These are phyloP conservation scores for Tulasnella sp. DNA, from an alignment of 768 basidiomycete genomes.

Conservation along the genomic window DNA sequence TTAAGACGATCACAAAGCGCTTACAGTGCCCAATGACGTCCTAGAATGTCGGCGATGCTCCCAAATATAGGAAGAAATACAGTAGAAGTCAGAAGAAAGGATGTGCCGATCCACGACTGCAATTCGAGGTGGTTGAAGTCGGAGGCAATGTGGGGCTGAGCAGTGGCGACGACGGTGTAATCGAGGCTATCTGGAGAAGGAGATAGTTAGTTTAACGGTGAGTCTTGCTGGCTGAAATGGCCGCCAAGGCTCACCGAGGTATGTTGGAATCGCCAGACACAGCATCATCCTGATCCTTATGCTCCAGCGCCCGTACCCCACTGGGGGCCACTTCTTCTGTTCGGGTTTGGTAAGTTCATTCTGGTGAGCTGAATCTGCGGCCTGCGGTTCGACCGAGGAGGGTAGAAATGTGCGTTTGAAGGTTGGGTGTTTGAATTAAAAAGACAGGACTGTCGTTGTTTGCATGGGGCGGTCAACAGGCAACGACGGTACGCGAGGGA, in stretches of 20 bases:
- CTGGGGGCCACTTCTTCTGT: not conserved
- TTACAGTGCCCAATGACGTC: constrained; percentile 39
- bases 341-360: not conserved
- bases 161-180: constrained; percentile 43
- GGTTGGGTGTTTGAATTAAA: not conserved
- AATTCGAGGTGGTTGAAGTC: constrained; percentile 32
- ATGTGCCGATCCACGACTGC: constrained; percentile 42
- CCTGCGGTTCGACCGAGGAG: not conserved
- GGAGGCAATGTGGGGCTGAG: constrained; percentile 44
- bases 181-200: constrained; percentile 19
- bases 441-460: not conserved
- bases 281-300: constrained; percentile 10
- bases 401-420: not conserved
- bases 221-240: not conserved
- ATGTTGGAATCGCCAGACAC: not conserved
- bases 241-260: not conserved
- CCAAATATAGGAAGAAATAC: constrained; percentile 48
- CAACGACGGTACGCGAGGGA: not conserved
- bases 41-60: constrained; percentile 44
- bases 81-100: constrained; percentile 45
- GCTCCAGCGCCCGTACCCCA: not conserved
- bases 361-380: not conserved
- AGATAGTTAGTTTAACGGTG: not conserved
- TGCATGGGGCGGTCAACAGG: not conserved
- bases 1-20: not conserved